Conservation (phyloP, 352 stramenopile genomes). For the Thraustotheca clavata region DNA sequence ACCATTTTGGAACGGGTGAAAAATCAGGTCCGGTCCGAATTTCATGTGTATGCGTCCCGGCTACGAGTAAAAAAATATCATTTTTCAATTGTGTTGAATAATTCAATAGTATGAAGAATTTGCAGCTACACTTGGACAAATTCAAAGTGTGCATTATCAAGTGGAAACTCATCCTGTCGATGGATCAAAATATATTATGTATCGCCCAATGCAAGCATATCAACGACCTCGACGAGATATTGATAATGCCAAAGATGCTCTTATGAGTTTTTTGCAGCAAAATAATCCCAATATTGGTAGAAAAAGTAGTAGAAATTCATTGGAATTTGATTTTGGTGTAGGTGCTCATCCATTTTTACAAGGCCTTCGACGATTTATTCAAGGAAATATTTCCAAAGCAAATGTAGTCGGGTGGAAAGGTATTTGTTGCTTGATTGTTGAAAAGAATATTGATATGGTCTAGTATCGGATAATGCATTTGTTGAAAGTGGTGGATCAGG, state of each 20-base stretch:
- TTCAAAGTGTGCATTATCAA: background rate
- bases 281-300: background rate
- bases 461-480: conserved; percentile 8
- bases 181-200: background rate
- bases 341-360: conserved; percentile 14
- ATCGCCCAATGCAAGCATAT: conserved; percentile 1
- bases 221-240: background rate
- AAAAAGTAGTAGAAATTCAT: background rate
- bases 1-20: conserved; percentile 1
- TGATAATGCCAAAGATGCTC: background rate
- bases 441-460: background rate
- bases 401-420: conserved; percentile 8
- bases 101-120: conserved; percentile 11
- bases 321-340: background rate
- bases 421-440: background rate
- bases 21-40: conserved; percentile 6
- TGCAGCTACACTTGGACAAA: background rate
- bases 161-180: conserved; percentile 3
- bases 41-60: background rate
- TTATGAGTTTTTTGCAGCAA: conserved; percentile 1
- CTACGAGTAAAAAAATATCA: background rate
- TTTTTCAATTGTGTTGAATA: too few relatives aligned
- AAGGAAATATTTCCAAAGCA: conserved; percentile 3
- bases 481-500: conserved; percentile 3
- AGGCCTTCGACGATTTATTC: conserved; percentile 4